Base-by-base conservation (phyloP, 2,329 filamentous ascomycete species). In the Penicillium sp. region DNA sequence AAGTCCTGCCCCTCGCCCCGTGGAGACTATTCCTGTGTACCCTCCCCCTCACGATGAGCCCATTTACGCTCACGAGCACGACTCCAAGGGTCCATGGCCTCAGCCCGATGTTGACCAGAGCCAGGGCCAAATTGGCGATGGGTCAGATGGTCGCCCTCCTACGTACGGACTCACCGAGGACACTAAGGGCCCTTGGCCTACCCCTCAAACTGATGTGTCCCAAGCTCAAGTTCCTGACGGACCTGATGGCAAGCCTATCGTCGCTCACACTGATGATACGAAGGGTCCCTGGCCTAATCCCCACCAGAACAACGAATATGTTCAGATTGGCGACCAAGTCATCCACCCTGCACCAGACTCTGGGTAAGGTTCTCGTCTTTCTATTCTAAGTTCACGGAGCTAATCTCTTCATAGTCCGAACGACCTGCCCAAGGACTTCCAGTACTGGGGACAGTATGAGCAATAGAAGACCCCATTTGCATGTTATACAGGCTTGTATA, bases 371-470 rank as follows among this genome's bases (percentile, higher is more conserved):
- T 51, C 31, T 13, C 3, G 1, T 29, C 8, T 8, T 35, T 27
- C 13, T 3, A 2, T n/a, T 27, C 1, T 6, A 13, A 19, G 3
- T 19, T 5, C 2, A 37, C 22, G 22, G 24, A 14, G 13, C 58
- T 59, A 57, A 57, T 21, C 2, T 3, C 16, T 22, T 19, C 35
- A 2, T 24, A 63, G 61, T 21, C 19, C 50, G 24, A 44, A 59
- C 8, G 44, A 59, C 37, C 46, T 64, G 19, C 58, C 59, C 6
- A 27, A 56, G n/a, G 63, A 48, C 7, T 57, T 60, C 29, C 22
- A 65, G 44, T 55, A 61, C 35, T 64, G 55, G 56, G 56, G 63
- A 22, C 54, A 56, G 45, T 65, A 54, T 14, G 35, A 51, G 21
- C 31, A 58, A 31, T 3, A 48, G 27, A 19, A 51, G 56, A 47